Conservation (phyloP, 768 basidiomycete species). For the Royoungia palumana region DNA sequence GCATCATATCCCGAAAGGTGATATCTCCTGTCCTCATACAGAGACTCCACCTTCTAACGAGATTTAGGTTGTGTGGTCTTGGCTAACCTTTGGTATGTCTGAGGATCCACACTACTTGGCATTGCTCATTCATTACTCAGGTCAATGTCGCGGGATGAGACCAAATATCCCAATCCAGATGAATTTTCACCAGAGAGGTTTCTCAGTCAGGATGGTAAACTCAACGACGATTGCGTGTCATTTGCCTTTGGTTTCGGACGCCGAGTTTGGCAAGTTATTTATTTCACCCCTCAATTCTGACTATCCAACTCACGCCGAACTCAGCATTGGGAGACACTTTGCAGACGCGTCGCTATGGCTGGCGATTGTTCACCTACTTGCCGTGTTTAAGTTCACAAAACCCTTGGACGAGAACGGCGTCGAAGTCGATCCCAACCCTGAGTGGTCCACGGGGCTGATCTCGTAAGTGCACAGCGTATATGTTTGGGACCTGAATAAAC, state of each 20-base stretch:
- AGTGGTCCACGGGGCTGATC: constrained; percentile 27
- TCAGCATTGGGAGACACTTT: constrained; percentile 29
- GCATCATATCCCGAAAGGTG: constrained; percentile 27
- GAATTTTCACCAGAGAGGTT: constrained; percentile 32
- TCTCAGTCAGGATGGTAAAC: constrained; percentile 19
- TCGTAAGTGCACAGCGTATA: constrained; percentile 23
- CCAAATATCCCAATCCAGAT: constrained; percentile 23
- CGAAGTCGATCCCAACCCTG: constrained; percentile 23
- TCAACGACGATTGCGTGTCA: constrained; percentile 22
- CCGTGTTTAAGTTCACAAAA: constrained; percentile 30
- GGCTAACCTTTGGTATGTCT: constrained; percentile 28
- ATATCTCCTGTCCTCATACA: not conserved
- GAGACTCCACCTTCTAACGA: constrained; percentile 11
- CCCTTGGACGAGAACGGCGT: constrained; percentile 23
- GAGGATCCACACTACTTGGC: not conserved
- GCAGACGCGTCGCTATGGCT: constrained; percentile 33
- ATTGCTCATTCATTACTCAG: constrained; percentile 14
- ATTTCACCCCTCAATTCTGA: not conserved
- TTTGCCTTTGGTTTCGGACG: constrained; percentile 31
- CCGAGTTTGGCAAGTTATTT: constrained; percentile 21
- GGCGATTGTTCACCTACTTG: constrained; percentile 28
- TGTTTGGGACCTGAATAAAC: constrained; percentile 2
- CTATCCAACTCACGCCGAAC: constrained; percentile 1
- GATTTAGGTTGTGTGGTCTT: constrained; percentile 28
- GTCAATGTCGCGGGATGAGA: constrained; percentile 30